Percentiles rank a stretch among this genome's conserved stretches.
Conservation (phyloP, 257 asterid genomes). For the Rauvolfia tetraphylla region DNA sequence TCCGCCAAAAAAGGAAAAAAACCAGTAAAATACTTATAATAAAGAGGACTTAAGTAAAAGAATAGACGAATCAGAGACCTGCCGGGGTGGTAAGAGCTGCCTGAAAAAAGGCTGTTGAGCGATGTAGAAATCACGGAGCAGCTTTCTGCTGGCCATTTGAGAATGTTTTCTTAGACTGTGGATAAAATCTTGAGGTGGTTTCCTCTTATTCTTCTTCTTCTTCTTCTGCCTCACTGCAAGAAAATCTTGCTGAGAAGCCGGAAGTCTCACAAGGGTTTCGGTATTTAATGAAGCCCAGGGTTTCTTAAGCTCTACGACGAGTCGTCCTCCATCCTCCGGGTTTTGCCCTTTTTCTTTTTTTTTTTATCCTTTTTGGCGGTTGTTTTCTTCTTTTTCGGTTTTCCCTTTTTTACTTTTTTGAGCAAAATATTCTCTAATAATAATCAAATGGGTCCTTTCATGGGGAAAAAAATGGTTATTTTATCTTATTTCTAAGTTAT, state of each 20-base stretch:
- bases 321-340: not conserved
- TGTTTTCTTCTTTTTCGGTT: too few relatives aligned
- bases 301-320: not conserved
- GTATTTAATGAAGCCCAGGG: not conserved
- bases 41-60: not conserved
- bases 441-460: too few relatives aligned
- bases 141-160: constrained; percentile 60
- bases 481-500: too few relatives aligned
- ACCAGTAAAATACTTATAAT: not conserved
- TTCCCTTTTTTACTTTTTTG: not conserved
- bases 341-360: not conserved
- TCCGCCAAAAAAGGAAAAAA: not conserved
- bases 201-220: not conserved
- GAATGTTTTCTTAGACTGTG: not conserved
- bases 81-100: constrained; percentile 38
- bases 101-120: constrained; percentile 43
- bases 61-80: constrained; percentile 28
- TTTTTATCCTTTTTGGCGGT: not conserved
- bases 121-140: constrained; percentile 57
- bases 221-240: not conserved
- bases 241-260: not conserved
- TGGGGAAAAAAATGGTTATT: too few relatives aligned
- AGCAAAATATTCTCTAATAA: too few relatives aligned
- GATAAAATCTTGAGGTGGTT: not conserved
- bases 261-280: not conserved